phyloP scores from a whole-genome alignment of 352 stramenopile species.

The Pseudoperonospora humuli region DNA sequence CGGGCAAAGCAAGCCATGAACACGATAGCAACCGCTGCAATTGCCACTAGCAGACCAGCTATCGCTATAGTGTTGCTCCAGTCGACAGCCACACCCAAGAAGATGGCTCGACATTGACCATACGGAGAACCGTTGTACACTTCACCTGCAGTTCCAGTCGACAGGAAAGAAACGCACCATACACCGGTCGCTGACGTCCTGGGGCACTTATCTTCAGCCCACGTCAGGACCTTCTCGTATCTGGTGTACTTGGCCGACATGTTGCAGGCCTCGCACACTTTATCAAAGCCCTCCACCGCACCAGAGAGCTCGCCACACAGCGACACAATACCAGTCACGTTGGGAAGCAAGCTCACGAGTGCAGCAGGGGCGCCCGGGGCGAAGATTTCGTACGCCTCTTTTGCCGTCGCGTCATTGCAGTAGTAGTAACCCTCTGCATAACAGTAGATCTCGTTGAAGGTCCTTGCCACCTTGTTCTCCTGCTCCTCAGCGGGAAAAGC shows the following conservation, averaged over 20 bases:
- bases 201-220: constrained; percentile 58
- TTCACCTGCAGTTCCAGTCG: constrained; percentile 31
- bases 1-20: constrained; percentile 55
- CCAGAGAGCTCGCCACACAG: constrained; percentile 35
- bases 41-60: constrained; percentile 42
- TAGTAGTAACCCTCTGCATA: constrained; percentile 77
- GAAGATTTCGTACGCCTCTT: constrained; percentile 53
- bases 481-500: constrained; percentile 43
- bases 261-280: constrained; percentile 50
- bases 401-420: constrained; percentile 69
- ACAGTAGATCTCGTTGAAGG: constrained; percentile 82
- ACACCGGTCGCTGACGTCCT: constrained; percentile 34
- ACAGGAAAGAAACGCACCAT: constrained; percentile 57
- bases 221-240: constrained; percentile 63
- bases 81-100: constrained; percentile 55
- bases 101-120: constrained; percentile 57
- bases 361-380: constrained; percentile 36
- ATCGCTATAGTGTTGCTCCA: constrained; percentile 51
- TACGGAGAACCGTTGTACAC: constrained; percentile 66
- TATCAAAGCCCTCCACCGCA: constrained; percentile 27
- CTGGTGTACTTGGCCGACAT: constrained; percentile 44
- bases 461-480: constrained; percentile 53
- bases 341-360: constrained; percentile 39
- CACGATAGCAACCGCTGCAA: constrained; percentile 45
- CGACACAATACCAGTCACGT: constrained; percentile 49